Evolutionary conservation across 208 protist genomes (phyloP).

Genomic region (Herpetomonas tarakana): DNA sequence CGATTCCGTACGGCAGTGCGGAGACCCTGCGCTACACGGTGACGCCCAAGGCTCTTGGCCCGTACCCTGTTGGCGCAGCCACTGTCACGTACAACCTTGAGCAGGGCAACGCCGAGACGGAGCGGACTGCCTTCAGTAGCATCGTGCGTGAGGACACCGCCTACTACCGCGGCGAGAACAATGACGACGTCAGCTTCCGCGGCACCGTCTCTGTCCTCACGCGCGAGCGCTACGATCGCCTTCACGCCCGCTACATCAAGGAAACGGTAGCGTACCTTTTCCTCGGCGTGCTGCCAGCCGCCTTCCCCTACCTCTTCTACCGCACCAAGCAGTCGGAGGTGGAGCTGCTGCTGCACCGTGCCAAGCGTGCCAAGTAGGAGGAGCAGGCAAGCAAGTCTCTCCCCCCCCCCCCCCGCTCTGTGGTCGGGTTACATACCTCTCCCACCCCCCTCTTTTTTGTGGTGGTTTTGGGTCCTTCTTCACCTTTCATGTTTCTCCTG

Average conservation of each 20-base stretch:
- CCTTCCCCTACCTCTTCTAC: constrained; percentile 73
- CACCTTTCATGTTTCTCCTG: not conserved
- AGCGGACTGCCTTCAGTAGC: constrained; percentile 66
- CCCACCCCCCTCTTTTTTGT: too few relatives aligned
- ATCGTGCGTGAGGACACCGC: constrained; percentile 76
- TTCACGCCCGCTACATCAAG: constrained; percentile 71
- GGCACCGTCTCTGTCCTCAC: constrained; percentile 81
- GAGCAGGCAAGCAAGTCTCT: not conserved
- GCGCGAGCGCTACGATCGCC: constrained; percentile 75
- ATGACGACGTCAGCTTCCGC: constrained; percentile 83
- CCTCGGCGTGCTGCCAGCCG: constrained; percentile 63
- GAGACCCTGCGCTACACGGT: constrained; percentile 74
- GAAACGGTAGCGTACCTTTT: constrained; percentile 78
- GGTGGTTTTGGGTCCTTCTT: not conserved
- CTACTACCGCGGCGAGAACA: constrained; percentile 63
- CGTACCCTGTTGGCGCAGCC: constrained; percentile 60
- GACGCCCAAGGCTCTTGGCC: constrained; percentile 58
- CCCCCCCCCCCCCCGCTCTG: not conserved
- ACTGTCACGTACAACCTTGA: constrained; percentile 72
- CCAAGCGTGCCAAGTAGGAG: constrained; percentile 46
- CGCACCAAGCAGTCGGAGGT: constrained; percentile 71
- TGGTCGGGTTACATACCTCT: too few relatives aligned
- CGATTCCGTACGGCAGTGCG: constrained; percentile 53
- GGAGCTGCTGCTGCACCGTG: constrained; percentile 60
- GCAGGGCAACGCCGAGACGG: constrained; percentile 45